A percentile compares a stretch with the other conserved stretches of the same genome.
phyloP scores from a whole-genome alignment of 495 filamentous ascomycete genomes.

The Cercophora samala region DNA sequence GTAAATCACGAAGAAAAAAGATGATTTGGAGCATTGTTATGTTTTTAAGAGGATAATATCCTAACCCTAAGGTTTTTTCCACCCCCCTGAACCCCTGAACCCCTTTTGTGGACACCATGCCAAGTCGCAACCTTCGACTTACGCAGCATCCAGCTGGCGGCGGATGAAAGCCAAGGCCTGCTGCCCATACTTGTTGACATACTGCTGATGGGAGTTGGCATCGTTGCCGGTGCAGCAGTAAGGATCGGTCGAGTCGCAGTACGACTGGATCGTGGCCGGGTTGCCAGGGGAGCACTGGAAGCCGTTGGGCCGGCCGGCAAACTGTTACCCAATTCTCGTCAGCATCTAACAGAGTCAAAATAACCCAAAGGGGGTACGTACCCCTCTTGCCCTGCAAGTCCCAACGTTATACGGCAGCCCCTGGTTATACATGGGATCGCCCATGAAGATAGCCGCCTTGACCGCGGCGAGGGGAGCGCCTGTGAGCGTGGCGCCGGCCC shows the following conservation, averaged over 20 bases:
- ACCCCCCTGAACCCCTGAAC: neutral
- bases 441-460: slow-evolving; percentile 62
- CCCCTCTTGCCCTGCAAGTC: slow-evolving; percentile 55
- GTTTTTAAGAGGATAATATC: no score
- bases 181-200: slow-evolving; percentile 57
- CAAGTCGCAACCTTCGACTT: neutral
- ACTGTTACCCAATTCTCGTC: slow-evolving; percentile 32
- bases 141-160: slow-evolving; percentile 33
- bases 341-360: neutral
- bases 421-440: slow-evolving; percentile 51
- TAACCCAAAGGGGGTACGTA: slow-evolving; percentile 39
- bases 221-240: slow-evolving; percentile 64
- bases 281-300: slow-evolving; percentile 48
- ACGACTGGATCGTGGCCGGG: slow-evolving; percentile 54
- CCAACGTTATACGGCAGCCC: slow-evolving; percentile 61
- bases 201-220: slow-evolving; percentile 54
- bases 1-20: no score
- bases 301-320: slow-evolving; percentile 54
- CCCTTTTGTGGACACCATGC: neutral
- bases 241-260: slow-evolving; percentile 61
- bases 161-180: slow-evolving; percentile 55
- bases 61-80: no score
- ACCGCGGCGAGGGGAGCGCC: slow-evolving; percentile 41
- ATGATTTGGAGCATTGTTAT: no score
- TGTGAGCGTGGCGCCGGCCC: slow-evolving; percentile 34